Conservation (phyloP, 2,329 filamentous ascomycete genomes). For the Hypoxylon sp. region DNA sequence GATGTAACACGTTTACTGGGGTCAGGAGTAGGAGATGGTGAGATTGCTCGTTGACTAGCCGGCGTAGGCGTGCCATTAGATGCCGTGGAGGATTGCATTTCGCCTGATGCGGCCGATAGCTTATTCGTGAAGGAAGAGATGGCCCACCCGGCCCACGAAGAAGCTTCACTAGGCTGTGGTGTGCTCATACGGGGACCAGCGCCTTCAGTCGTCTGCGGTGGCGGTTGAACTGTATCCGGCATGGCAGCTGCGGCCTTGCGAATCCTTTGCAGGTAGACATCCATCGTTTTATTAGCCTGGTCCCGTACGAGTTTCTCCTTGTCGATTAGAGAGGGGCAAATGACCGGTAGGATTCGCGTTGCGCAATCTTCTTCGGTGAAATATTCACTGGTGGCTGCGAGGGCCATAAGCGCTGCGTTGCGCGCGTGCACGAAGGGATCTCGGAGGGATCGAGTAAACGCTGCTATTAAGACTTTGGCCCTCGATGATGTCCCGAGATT, state of each 20-base stretch:
- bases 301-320: constrained; percentile 96
- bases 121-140: constrained; percentile 99
- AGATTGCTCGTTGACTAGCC: constrained; percentile 49
- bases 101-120: constrained; percentile 83
- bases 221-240: constrained; percentile 84
- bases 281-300: constrained; percentile 90
- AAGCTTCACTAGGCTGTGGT: constrained; percentile 72
- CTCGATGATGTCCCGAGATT: constrained; percentile 84
- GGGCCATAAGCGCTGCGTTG: constrained; percentile 88
- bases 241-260: constrained; percentile 81
- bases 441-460: constrained; percentile 88
- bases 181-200: constrained; percentile 81
- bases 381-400: constrained; percentile 86
- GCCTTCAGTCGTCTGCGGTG: constrained; percentile 67
- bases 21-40: constrained; percentile 56
- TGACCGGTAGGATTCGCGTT: constrained; percentile 82
- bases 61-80: constrained; percentile 57
- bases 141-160: constrained; percentile 93
- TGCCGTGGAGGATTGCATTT: constrained; percentile 74
- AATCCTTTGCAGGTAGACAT: constrained; percentile 85
- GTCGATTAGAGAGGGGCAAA: constrained; percentile 89
- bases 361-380: constrained; percentile 95
- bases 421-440: constrained; percentile 96
- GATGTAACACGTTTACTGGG: constrained; percentile 55
- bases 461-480: constrained; percentile 91